Base-by-base conservation (phyloP, 495 filamentous ascomycete genomes). In the Penicillium turbatum region DNA sequence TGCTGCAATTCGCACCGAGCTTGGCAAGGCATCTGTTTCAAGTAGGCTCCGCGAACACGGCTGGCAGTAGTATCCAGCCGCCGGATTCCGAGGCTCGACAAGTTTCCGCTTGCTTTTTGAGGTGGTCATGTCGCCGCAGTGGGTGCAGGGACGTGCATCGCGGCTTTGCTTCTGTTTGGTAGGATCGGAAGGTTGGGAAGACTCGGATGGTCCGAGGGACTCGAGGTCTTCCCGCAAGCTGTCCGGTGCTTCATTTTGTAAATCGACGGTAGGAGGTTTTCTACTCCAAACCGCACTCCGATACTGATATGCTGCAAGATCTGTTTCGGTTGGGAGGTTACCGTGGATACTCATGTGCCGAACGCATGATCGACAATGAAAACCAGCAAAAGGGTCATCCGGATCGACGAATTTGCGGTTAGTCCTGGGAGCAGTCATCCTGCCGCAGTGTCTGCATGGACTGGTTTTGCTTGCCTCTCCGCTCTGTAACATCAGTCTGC, bases 61-160 rank as follows among this genome's bases (percentile, higher is more conserved):
- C 19, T 42, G 49, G 31, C 49, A 51, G 10, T 51, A 51, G 24
- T 51, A 51, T 10, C 49, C 49, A 9, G 38, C 38, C 11, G 49
- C 40, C 6, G 49, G 39, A 29, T 51, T 41, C 8, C 13, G 38
- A 1, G 38, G 17, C 5, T 41, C 37, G 17, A 51, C 49, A 10
- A 35, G 39, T 15, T 30, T 32, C 5, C 49, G 49, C 19, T 51
- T 51, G 17, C 30, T 43, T 12, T 34, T 35, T 19, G 38, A 51
- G 19, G n/a, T 35, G 17, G 49, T 43, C 9, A 12, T 26, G 24
- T 51, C 49, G 24, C 38, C 38, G 10, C 49, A 51, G 38, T 51
- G 49, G 4, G 9, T 15, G 21, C 49, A 51, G n/a, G 49, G 49
- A 7, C 43, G 15, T 32, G 35, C 21, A 13, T 42, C 38, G 9